These are phyloP conservation scores for Phanerodontia chrysosporium DNA, from an alignment of 768 basidiomycete species.

Conservation along the genomic window DNA sequence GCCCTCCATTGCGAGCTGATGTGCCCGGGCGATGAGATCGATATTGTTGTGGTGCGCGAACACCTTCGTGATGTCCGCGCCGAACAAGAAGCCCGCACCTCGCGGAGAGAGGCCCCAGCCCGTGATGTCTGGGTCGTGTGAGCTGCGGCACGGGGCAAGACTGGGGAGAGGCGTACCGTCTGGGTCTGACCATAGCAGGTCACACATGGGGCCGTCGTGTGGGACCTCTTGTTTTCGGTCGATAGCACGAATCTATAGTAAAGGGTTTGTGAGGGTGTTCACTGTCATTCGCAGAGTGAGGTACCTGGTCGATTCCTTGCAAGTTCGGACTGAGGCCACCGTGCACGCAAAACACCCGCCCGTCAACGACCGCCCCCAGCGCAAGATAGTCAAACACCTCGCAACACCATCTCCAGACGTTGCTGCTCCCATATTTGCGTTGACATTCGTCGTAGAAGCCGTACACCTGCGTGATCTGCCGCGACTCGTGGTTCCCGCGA, in stretches of 20 bases:
- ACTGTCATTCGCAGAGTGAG: conserved; percentile 8
- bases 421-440: conserved; percentile 88
- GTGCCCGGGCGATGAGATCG: conserved; percentile 93
- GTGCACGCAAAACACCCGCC: conserved; percentile 95
- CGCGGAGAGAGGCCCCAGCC: conserved; percentile 98
- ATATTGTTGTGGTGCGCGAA: conserved; percentile 92
- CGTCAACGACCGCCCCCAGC: conserved; percentile 94
- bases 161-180: conserved; percentile 57
- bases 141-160: background rate
- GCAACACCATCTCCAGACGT: conserved; percentile 98
- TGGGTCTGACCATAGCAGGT: conserved; percentile 98
- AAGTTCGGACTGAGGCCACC: conserved; percentile 92
- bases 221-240: conserved; percentile 97
- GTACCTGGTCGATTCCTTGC: conserved; percentile 83
- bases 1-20: conserved; percentile 97
- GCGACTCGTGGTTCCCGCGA: conserved; percentile 94
- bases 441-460: conserved; percentile 97
- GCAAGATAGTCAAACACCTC: conserved; percentile 98
- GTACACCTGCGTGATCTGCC: conserved; percentile 96
- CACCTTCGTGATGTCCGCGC: conserved; percentile 82
- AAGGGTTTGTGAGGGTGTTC: background rate
- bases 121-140: conserved; percentile 59
- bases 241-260: conserved; percentile 77
- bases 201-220: conserved; percentile 98
- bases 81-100: conserved; percentile 94